phyloP scores from a whole-genome alignment of 495 filamentous ascomycete genomes.

The Amniculicola lignicola region DNA sequence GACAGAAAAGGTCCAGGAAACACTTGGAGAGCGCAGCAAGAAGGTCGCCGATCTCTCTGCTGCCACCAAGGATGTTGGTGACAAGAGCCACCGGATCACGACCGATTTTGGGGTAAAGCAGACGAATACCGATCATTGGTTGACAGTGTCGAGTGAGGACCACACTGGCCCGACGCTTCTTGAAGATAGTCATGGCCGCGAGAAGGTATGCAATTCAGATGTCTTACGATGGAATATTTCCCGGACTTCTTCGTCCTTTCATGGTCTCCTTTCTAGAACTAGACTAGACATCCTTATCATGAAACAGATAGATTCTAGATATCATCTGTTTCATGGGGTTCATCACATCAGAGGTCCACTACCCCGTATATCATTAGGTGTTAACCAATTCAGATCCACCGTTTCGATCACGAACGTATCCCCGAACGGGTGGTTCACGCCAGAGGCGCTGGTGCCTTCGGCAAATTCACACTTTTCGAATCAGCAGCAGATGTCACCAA shows the following conservation, averaged over 20 bases:
- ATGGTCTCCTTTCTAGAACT: no score
- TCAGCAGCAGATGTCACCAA: conserved; percentile 65
- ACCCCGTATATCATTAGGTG: not conserved
- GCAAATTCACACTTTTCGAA: conserved; percentile 72
- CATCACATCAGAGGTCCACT: no score
- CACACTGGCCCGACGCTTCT: conserved; percentile 68
- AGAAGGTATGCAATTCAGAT: conserved; percentile 61
- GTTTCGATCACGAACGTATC: conserved; percentile 85
- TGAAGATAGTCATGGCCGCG: conserved; percentile 76
- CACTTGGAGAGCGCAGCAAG: conserved; percentile 4
- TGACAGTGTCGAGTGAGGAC: conserved; percentile 59
- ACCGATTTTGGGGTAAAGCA: conserved; percentile 78
- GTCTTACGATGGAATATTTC: no score
- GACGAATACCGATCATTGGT: conserved; percentile 73
- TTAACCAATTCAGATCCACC: conserved; percentile 56
- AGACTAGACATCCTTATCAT: no score
- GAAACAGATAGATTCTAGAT: no score
- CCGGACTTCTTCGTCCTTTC: no score
- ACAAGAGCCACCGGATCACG: conserved; percentile 54
- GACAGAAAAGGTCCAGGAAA: conserved; percentile 12
- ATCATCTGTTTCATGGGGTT: no score
- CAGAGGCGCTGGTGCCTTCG: conserved; percentile 78
- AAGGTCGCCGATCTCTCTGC: conserved; percentile 33
- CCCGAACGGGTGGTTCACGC: conserved; percentile 89
- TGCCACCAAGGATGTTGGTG: conserved; percentile 37